Conservation (phyloP, 75 land plant genomes). For the Isoetes taiwanensis region DNA sequence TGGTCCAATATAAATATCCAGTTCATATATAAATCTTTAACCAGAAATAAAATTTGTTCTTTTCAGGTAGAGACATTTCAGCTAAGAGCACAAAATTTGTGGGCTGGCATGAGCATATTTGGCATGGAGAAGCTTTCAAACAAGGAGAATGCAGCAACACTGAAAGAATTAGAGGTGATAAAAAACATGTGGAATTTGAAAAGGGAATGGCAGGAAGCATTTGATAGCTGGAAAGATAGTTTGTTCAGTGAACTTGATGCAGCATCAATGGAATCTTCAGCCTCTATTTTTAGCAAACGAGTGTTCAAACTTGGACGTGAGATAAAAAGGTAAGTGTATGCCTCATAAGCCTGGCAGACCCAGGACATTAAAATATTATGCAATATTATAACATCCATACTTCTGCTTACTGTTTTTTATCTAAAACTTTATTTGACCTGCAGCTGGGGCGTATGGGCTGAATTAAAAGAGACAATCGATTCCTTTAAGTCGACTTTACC, state of each 20-base stretch:
- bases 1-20: too few relatives aligned
- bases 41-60: too few relatives aligned
- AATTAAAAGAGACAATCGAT: slow-evolving; percentile 23
- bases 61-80: slow-evolving; percentile 19
- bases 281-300: slow-evolving; percentile 19
- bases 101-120: slow-evolving; percentile 26
- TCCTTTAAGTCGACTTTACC: slow-evolving; percentile 24
- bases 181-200: slow-evolving; percentile 20
- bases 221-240: slow-evolving; percentile 29
- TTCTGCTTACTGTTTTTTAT: too few relatives aligned
- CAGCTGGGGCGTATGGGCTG: slow-evolving; percentile 23
- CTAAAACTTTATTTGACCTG: neutral
- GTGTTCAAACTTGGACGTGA: slow-evolving; percentile 28
- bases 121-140: slow-evolving; percentile 28
- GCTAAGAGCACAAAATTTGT: slow-evolving; percentile 12
- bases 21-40: too few relatives aligned
- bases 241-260: slow-evolving; percentile 24
- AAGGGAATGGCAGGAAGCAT: slow-evolving; percentile 26
- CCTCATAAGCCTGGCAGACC: neutral
- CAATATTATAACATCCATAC: too few relatives aligned
- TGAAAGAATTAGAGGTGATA: slow-evolving; percentile 19
- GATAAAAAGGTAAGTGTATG: slow-evolving; percentile 13
- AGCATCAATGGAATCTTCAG: slow-evolving; percentile 19
- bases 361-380: neutral
- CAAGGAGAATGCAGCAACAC: slow-evolving; percentile 22